Base-by-base conservation (phyloP, 1,284 basidiomycete genomes). In the Malassezia restricta region DNA sequence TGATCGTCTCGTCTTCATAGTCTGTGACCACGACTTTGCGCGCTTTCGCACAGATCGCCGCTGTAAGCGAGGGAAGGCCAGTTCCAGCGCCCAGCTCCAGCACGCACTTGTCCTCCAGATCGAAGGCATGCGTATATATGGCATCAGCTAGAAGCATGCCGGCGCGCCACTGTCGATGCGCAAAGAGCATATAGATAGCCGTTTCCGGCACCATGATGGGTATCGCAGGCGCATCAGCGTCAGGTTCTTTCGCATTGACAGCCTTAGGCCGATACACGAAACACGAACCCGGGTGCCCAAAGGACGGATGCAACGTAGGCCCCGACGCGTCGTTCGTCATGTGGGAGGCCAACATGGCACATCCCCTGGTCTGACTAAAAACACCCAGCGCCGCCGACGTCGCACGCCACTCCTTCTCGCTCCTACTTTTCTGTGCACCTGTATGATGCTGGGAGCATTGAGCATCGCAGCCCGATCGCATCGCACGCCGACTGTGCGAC, bases 131-230 rank as follows among this genome's bases (percentile, higher is more conserved):
- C 3, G 62, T 50, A 41, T 62, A 35, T 27, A 71, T 51, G 3
- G 63, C 62, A 31, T 72, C 70, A 31, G 62, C 56, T 29, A 72
- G 58, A 14, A 72, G 61, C 64, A 72, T 67, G 0, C 70, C 70
- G 0, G 70, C 68, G 8, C 70, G 58, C 70, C 70, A 72, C 51
- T 69, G 66, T 12, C 70, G 62, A 43, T 72, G 70, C 6, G 66
- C 68, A 44, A 72, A 72, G 37, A 72, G 65, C 57, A 59, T 59
- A 12, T 63, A 65, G 30, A 72, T 62, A 28, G 62, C 57, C 9
- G 66, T 65, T 1, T 67, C 65, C 5, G 70, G 70, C 3, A 72
- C 59, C 29, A 52, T 40, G 32, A 72, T 60, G 6, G 55, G 55
- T 31, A 71, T 9, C 9, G 48, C 48, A 50, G 40, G 47, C 12